Conservation (phyloP, 1,284 basidiomycete species). For the Limonomyces culmigenus region DNA sequence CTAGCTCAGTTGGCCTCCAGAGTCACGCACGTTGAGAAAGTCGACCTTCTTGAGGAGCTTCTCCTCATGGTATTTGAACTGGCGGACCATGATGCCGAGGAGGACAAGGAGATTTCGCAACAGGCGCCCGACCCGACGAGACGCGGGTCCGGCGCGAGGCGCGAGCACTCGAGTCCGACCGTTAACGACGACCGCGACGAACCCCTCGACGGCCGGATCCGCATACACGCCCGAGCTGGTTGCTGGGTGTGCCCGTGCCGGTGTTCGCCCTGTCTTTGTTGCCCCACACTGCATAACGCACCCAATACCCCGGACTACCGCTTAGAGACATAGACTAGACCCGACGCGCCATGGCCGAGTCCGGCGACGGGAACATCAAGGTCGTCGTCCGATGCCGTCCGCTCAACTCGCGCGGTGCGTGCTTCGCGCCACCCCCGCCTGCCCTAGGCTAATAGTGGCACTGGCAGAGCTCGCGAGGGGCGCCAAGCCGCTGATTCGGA, state of each 20-base stretch:
- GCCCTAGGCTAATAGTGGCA: constrained; percentile 4
- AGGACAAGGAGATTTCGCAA: neutral
- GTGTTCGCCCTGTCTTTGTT: no score
- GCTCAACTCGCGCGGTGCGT: constrained; percentile 79
- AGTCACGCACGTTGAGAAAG: constrained; percentile 61
- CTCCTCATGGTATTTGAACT: constrained; percentile 89
- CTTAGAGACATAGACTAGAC: no score
- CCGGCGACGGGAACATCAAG: constrained; percentile 81
- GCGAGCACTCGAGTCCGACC: no score
- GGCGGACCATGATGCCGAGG: constrained; percentile 45
- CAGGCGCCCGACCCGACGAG: no score
- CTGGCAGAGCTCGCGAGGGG: constrained; percentile 72
- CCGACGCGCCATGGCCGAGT: constrained; percentile 43
- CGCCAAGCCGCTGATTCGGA: constrained; percentile 82
- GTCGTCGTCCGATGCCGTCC: constrained; percentile 94
- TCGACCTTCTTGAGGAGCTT: constrained; percentile 92
- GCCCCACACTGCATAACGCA: no score
- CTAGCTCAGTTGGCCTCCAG: neutral
- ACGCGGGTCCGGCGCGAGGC: no score
- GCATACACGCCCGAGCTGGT: no score
- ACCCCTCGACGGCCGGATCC: no score
- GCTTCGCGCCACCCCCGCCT: constrained; percentile 2
- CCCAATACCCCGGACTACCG: no score
- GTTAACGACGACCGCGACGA: no score
- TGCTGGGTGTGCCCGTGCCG: no score